A percentile compares a stretch with the other conserved stretches of the same genome.
Evolutionary conservation across 345 rosid genomes (phyloP).

Genomic region (Citropsis articulata): DNA sequence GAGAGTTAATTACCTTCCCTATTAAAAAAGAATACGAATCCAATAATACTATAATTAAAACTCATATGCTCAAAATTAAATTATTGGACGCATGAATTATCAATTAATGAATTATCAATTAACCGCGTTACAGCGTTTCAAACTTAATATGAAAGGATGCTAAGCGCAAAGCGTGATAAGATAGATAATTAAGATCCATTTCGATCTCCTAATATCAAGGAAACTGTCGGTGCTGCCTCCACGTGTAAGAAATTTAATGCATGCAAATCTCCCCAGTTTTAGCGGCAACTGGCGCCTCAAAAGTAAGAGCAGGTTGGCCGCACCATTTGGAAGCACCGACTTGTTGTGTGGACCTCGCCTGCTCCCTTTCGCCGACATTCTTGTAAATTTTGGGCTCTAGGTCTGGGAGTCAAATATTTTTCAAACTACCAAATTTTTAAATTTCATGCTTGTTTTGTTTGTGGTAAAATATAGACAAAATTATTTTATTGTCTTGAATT

Average conservation of each 20-base stretch:
- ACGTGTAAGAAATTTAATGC: constrained; percentile 6
- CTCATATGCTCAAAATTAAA: too few species aligned
- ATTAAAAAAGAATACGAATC: too few species aligned
- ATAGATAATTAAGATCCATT: not conserved
- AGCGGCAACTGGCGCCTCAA: not conserved
- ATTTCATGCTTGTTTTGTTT: not conserved
- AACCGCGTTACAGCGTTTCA: too few species aligned
- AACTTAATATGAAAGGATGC: too few species aligned
- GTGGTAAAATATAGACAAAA: not conserved
- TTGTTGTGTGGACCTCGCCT: constrained; percentile 26
- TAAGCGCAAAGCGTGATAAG: too few species aligned
- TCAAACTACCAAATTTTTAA: not conserved
- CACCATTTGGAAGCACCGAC: constrained; percentile 19
- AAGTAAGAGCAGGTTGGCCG: not conserved
- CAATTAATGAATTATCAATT: too few species aligned
- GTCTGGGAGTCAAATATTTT: not conserved
- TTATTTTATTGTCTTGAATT: not conserved
- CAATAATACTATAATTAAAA: too few species aligned
- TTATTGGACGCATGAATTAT: too few species aligned
- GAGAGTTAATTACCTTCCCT: too few species aligned
- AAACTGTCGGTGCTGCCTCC: constrained; percentile 21
- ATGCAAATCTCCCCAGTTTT: not conserved
- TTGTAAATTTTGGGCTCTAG: not conserved
- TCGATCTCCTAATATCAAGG: not conserved
- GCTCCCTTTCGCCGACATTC: constrained; percentile 36